Evolutionary conservation across 305 asterid species (phyloP).

Genomic region (Ajuga reptans): DNA sequence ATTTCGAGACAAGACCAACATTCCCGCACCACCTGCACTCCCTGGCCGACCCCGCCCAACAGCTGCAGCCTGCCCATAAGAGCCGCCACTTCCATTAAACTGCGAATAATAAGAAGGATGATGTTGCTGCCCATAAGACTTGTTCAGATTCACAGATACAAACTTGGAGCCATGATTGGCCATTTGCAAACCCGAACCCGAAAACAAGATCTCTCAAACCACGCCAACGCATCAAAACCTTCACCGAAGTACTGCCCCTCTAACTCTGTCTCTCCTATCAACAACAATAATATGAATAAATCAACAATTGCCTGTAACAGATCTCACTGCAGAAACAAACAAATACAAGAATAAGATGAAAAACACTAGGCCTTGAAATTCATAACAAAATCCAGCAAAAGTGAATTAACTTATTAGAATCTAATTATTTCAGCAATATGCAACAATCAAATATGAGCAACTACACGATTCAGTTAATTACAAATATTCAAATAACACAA

Average conservation of each 20-base stretch:
- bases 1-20: constrained; percentile 68
- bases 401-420: neutral
- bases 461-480: no score
- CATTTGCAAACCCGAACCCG: constrained; percentile 47
- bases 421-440: constrained; percentile 4
- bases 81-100: constrained; percentile 42
- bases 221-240: constrained; percentile 62
- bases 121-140: constrained; percentile 71
- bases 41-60: constrained; percentile 52
- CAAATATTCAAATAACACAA: no score
- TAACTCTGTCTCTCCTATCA: constrained; percentile 23
- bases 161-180: constrained; percentile 85
- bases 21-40: constrained; percentile 60
- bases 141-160: constrained; percentile 74
- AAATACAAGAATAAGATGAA: neutral
- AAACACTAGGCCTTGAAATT: constrained; percentile 24
- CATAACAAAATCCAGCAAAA: neutral
- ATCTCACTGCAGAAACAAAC: constrained; percentile 30
- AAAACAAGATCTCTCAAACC: constrained; percentile 38
- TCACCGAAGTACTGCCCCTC: constrained; percentile 23
- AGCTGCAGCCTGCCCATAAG: constrained; percentile 47
- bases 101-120: constrained; percentile 41
- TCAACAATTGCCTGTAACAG: constrained; percentile 21
- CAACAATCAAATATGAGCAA: neutral
- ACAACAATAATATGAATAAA: constrained; percentile 20